Percentiles rank a stretch among this genome's conserved stretches.
phyloP scores from a whole-genome alignment of 2,329 filamentous ascomycete species.

The Talaromyces sp. region DNA sequence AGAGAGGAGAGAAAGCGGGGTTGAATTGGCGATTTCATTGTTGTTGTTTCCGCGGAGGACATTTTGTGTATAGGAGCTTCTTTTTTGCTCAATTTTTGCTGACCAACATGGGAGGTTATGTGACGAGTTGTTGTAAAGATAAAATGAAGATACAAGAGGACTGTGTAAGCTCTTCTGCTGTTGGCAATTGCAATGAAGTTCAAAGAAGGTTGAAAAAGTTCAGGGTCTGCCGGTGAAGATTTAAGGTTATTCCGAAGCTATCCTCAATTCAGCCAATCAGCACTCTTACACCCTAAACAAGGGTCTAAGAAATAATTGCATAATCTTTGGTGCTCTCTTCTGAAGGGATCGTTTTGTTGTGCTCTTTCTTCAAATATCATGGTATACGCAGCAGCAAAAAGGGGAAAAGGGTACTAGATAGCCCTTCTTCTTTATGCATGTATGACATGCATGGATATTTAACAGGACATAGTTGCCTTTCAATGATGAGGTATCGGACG shows the following conservation, averaged over 20 bases:
- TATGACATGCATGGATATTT: too few relatives aligned
- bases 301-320: too few relatives aligned
- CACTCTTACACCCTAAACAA: too few relatives aligned
- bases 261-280: slow-evolving; percentile 1
- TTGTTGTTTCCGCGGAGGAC: background rate
- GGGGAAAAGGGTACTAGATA: too few relatives aligned
- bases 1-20: slow-evolving; percentile 16
- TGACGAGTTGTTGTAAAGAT: background rate
- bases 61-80: background rate
- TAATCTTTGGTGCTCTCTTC: background rate
- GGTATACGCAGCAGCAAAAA: too few relatives aligned
- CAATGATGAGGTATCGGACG: too few relatives aligned
- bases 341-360: too few relatives aligned
- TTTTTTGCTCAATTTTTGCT: background rate
- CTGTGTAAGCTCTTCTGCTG: background rate
- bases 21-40: slow-evolving; percentile 12
- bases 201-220: background rate
- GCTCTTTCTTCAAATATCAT: too few relatives aligned
- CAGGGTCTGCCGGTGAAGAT: background rate
- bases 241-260: background rate
- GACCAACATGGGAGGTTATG: background rate
- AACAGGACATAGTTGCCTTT: too few relatives aligned
- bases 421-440: too few relatives aligned
- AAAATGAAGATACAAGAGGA: background rate
- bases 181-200: background rate